Percentiles rank a stretch among this genome's conserved stretches.
Conservation (phyloP, 1,139 yeast species). For the Taphrina populina region DNA sequence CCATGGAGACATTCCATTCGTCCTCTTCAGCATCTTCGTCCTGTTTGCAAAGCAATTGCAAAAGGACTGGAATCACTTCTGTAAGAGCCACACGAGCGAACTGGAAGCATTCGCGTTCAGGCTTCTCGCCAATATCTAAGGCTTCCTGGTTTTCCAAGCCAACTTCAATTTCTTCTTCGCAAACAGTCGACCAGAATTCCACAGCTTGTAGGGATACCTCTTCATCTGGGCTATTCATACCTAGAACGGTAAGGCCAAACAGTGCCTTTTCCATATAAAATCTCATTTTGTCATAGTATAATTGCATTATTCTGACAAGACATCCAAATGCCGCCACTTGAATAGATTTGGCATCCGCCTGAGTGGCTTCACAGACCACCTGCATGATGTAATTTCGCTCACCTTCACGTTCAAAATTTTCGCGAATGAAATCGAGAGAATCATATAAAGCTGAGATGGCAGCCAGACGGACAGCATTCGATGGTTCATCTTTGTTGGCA, state of each 20-base stretch:
- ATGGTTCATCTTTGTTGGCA: slow-evolving; percentile 78
- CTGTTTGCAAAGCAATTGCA: slow-evolving; percentile 76
- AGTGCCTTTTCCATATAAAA: slow-evolving; percentile 97
- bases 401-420: slow-evolving; percentile 86
- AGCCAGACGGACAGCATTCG: slow-evolving; percentile 72
- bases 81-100: slow-evolving; percentile 81
- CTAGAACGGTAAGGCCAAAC: slow-evolving; percentile 82
- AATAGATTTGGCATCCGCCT: slow-evolving; percentile 73
- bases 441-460: slow-evolving; percentile 89
- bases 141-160: slow-evolving; percentile 63
- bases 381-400: slow-evolving; percentile 97
- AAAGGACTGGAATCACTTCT: slow-evolving; percentile 83
- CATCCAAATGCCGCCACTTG: slow-evolving; percentile 97
- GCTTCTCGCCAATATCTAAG: slow-evolving; percentile 41
- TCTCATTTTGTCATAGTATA: slow-evolving; percentile 85
- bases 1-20: slow-evolving; percentile 98
- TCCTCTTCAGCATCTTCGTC: slow-evolving; percentile 82
- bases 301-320: slow-evolving; percentile 84
- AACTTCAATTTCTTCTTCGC: slow-evolving; percentile 91
- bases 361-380: slow-evolving; percentile 98
- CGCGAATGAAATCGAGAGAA: slow-evolving; percentile 83
- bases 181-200: slow-evolving; percentile 96
- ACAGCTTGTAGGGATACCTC: slow-evolving; percentile 97
- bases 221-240: slow-evolving; percentile 85
- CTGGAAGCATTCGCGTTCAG: slow-evolving; percentile 50